Evolutionary conservation across 371 early-diverging fungal species (phyloP), one percentile per base, ranked within the genome.

Genomic region (Furculomyces boomerangus): DNA sequence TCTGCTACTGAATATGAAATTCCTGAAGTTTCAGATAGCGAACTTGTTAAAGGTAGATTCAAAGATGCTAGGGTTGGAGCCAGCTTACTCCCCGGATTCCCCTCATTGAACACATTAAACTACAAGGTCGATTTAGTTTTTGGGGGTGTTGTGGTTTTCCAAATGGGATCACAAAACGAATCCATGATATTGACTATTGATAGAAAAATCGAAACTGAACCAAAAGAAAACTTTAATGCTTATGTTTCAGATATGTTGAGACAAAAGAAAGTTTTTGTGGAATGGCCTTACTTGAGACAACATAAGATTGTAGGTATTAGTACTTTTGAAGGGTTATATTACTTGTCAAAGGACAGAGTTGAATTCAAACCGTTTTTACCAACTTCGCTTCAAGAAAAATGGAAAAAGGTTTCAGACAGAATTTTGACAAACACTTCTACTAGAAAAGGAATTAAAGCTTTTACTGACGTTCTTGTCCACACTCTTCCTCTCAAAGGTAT

Each of bases 231-330:
- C 27, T 39, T 44, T 20, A 1, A 0, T 16, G 62, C 30, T 5
- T 14, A 14, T 7, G 57, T 82, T 30, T 79, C 80, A 1, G 60
- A 67, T 29, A 45, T 65, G 7, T 68, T 74, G 41, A 53, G 80
- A 22, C 76, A 80, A 46, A 72, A 76, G 49, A 70, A 72, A 1
- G 71, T 88, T 39, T 60, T 57, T 62, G 60, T 68, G 56, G 71
- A 75, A 5, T 95, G 90, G 77, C 96, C 96, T 22, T 90, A 84
- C 60, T 65, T 94, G 50, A 70, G 72, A 55, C 93, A 95, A 61
- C 83, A 80, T 0, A 68, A 74, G 2, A 81, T 92, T 0, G 71
- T 78, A n/a, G 75, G 77, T 31, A 77, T 95, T 5, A 78, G 80
- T 1, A 85, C 88, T 63, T 76, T 71, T 22, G 46, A 66, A 24